These are phyloP conservation scores for Aquilaria agallochum DNA, from an alignment of 441 rosid species.

Conservation along the genomic window DNA sequence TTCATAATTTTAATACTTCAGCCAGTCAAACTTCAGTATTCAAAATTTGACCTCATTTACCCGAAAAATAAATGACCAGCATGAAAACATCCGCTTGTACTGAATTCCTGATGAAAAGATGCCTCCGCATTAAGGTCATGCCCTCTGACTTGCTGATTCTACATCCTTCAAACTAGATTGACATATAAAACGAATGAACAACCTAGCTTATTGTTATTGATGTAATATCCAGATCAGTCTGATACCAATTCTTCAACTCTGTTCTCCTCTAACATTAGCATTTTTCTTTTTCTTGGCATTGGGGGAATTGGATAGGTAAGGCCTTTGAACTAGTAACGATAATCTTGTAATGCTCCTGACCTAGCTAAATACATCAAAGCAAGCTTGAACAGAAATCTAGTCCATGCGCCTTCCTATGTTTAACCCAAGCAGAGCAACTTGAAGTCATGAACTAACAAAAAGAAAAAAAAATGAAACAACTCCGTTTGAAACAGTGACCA, in stretches of 20 bases:
- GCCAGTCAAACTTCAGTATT: too few relatives aligned
- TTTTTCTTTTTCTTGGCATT: too few relatives aligned
- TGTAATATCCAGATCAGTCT: not conserved
- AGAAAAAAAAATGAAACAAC: not conserved
- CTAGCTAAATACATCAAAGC: not conserved
- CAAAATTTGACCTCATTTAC: too few relatives aligned
- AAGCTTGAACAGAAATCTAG: conserved; percentile 3
- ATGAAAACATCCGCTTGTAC: too few relatives aligned
- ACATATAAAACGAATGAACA: not conserved
- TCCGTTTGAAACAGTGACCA: not conserved
- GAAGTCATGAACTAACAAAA: not conserved
- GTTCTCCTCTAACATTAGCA: too few relatives aligned
- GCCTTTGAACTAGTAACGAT: too few relatives aligned
- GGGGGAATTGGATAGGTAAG: too few relatives aligned
- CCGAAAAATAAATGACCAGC: too few relatives aligned
- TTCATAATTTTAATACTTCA: too few relatives aligned
- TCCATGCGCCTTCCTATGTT: not conserved
- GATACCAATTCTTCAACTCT: not conserved
- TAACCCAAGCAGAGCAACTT: not conserved
- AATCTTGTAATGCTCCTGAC: not conserved
- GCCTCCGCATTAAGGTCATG: too few relatives aligned
- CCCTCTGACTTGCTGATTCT: too few relatives aligned
- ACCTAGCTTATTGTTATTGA: not conserved
- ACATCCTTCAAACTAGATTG: not conserved
- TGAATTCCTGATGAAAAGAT: too few relatives aligned